Evolutionary conservation across 495 filamentous ascomycete genomes (phyloP).

Genomic region (Cladorrhinum samala): DNA sequence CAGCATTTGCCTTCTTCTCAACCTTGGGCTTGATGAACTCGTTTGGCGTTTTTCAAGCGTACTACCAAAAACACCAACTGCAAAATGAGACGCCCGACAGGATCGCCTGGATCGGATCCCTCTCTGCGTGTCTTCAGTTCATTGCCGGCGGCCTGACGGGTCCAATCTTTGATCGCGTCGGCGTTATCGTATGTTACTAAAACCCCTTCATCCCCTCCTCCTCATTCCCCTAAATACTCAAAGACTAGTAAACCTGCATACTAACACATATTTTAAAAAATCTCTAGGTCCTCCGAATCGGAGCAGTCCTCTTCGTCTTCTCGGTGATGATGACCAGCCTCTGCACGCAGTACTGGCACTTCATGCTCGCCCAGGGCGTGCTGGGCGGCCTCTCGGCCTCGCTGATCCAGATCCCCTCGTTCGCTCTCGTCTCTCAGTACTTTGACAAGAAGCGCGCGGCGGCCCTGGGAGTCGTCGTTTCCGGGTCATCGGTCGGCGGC

Average conservation of each 20-base stretch:
- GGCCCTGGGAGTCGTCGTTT: constrained; percentile 49
- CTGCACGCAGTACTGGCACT: constrained; percentile 54
- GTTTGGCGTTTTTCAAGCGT: constrained; percentile 55
- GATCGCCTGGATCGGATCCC: constrained; percentile 57
- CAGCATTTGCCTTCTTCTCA: constrained; percentile 38
- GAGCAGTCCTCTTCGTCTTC: constrained; percentile 32
- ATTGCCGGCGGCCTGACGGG: constrained; percentile 39
- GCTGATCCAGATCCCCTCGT: constrained; percentile 45
- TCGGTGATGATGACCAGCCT: constrained; percentile 53
- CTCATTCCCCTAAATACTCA: background rate
- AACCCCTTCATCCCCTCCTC: background rate
- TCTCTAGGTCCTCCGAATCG: constrained; percentile 41
- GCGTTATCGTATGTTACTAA: constrained; percentile 32
- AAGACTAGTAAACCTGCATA: too few relatives aligned
- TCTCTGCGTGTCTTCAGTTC: constrained; percentile 45
- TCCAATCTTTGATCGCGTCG: constrained; percentile 48
- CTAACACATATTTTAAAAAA: too few relatives aligned
- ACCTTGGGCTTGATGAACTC: constrained; percentile 57
- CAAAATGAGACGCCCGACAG: constrained; percentile 38
- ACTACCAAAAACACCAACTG: constrained; percentile 52
- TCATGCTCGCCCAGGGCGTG: constrained; percentile 56
- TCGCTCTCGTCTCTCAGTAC: constrained; percentile 48
- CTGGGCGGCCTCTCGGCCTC: constrained; percentile 47
- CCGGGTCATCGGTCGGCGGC: constrained; percentile 54
- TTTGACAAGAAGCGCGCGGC: constrained; percentile 49